Evolutionary conservation across 1,139 yeast genomes (phyloP), one percentile per base, ranked within the genome.

Genomic region (Debaryomyces nepalensis): DNA sequence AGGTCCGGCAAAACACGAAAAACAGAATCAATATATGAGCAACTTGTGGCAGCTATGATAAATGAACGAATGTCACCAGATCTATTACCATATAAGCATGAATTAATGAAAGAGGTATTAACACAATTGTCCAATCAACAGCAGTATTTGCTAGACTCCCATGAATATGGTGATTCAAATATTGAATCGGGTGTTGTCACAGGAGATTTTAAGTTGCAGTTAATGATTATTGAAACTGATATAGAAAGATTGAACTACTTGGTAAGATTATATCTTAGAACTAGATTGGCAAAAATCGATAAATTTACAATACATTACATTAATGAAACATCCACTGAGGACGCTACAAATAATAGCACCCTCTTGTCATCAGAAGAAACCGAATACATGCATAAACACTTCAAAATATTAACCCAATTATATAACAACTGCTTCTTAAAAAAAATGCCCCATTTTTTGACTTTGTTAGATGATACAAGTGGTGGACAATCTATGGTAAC

Each of bases 211-310:
- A 91, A 91, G 59, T 67, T 93, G 43, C 85, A 86, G 46, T 69
- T 91, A 33, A 80, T 93, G 72, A 78, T 95, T 14, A 83, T 91
- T 48, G 99, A 93, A 59, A 86, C 96, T 3, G 99, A 93, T 55
- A 75, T 93, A 20, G 99, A 93, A 56, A 69, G 99, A 44, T 78
- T 89, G 37, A 89, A 86, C 54, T 93, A 84, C 58, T 66, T 93
- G 33, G 72, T 91, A 14, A 70, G 98, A 42, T 77, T 90, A 19
- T 91, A 89, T 59, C 70, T 91, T 26, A 75, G 99, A 45, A 77
- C 93, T 3, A 71, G 99, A 44, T 66, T 95, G 37, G 63, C 75
- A 35, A 88, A 87, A 57, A 76, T 91, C 33, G 97, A 90, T 65
- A 74, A 73, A 48, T 83, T 70, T 61, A 73, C 89, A 15, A 68